Evolutionary conservation across 139 green algal genomes (phyloP).

Genomic region (Picochlorum sp.): DNA sequence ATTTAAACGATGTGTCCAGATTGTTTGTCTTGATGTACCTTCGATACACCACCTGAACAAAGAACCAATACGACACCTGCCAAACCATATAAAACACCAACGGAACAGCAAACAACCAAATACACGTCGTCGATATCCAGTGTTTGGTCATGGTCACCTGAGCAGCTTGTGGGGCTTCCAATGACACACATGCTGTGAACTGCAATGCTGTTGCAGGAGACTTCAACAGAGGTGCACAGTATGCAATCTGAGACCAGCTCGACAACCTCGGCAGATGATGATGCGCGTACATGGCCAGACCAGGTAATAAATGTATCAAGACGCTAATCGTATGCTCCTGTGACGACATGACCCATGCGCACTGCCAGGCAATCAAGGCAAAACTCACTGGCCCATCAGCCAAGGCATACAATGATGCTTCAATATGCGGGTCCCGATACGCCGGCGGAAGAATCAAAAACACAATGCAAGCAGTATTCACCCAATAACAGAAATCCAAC

Average conservation of each 20-base stretch:
- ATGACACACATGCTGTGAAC: neutral
- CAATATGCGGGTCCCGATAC: constrained; percentile 11
- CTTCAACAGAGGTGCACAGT: neutral
- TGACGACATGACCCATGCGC: constrained; percentile 46
- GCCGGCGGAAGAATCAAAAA: constrained; percentile 23
- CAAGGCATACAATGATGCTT: constrained; percentile 35
- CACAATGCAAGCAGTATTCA: constrained; percentile 21
- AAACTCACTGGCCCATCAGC: constrained; percentile 42
- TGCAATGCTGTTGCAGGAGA: neutral
- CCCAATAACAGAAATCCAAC: constrained; percentile 53
- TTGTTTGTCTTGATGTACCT: constrained; percentile 26
- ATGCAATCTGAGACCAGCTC: neutral
- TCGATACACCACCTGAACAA: constrained; percentile 47
- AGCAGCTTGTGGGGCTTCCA: neutral
- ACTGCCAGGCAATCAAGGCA: constrained; percentile 50
- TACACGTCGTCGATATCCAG: neutral
- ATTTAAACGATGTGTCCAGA: constrained; percentile 53
- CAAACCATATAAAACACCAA: constrained; percentile 51
- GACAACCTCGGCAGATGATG: constrained; percentile 17
- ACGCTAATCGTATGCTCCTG: constrained; percentile 42
- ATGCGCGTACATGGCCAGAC: constrained; percentile 48
- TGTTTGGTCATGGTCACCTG: neutral
- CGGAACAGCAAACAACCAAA: constrained; percentile 40
- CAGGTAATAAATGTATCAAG: constrained; percentile 56
- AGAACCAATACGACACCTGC: constrained; percentile 54